These are phyloP conservation scores for Claviceps citrina DNA, from an alignment of 2,329 filamentous ascomycete genomes.

Conservation along the genomic window DNA sequence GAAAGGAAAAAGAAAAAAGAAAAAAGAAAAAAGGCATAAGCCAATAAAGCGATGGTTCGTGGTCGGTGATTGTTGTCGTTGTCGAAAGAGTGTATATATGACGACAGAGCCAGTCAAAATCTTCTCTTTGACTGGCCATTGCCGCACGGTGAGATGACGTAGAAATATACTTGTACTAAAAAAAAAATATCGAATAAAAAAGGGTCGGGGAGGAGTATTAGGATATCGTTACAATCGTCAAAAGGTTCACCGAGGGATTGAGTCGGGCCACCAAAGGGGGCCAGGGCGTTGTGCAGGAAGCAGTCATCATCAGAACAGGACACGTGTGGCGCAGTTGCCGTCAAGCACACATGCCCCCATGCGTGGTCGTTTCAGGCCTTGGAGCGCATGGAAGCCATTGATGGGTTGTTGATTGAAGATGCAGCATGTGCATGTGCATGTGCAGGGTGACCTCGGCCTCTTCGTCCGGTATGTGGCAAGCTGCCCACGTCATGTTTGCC, in stretches of 20 bases:
- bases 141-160: neutral
- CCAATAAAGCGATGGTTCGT: neutral
- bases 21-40: neutral
- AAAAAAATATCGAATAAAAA: neutral
- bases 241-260: neutral
- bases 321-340: neutral
- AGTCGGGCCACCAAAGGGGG: neutral
- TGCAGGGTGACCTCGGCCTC: conserved; percentile 24
- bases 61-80: neutral
- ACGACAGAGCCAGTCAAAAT: neutral
- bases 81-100: neutral
- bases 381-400: conserved; percentile 22
- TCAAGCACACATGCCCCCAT: neutral
- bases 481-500: conserved; percentile 71
- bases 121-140: neutral
- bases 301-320: neutral
- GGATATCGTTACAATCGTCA: conserved; percentile 5
- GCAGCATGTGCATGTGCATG: conserved; percentile 24
- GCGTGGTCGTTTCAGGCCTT: conserved; percentile 14
- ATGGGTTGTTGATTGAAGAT: conserved; percentile 20
- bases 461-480: conserved; percentile 32
- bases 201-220: neutral
- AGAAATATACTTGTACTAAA: neutral
- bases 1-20: neutral
- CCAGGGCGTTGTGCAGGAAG: neutral